These are phyloP conservation scores for Immersiella caudata DNA, from an alignment of 495 filamentous ascomycete genomes.

Conservation along the genomic window DNA sequence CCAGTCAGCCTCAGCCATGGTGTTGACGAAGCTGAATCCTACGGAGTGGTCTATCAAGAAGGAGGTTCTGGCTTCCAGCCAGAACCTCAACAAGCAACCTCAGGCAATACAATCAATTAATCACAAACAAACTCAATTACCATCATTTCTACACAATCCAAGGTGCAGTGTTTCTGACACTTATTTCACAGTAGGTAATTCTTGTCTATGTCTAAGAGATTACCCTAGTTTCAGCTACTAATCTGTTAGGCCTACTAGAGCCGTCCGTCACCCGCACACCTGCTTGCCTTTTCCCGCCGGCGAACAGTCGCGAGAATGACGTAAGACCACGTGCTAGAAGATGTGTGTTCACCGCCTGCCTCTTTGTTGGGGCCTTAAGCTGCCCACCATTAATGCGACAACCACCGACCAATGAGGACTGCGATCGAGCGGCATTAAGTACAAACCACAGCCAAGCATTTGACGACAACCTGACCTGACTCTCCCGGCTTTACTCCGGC, in stretches of 20 bases:
- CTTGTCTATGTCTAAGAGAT: slow-evolving; percentile 2
- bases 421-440: not conserved
- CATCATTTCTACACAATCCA: too few relatives aligned
- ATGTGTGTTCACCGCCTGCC: not conserved
- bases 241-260: slow-evolving; percentile 8
- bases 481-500: not conserved
- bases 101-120: too few relatives aligned
- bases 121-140: too few relatives aligned
- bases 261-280: slow-evolving; percentile 9
- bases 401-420: not conserved
- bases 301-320: too few relatives aligned
- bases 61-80: too few relatives aligned
- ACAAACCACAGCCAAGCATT: not conserved
- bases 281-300: not conserved
- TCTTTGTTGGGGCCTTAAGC: not conserved
- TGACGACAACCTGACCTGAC: not conserved
- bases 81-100: too few relatives aligned
- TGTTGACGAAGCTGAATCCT: too few relatives aligned
- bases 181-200: slow-evolving; percentile 11
- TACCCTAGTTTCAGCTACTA: slow-evolving; percentile 13
- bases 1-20: too few relatives aligned
- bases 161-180: too few relatives aligned
- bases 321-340: too few relatives aligned
- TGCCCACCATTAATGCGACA: not conserved
- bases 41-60: too few relatives aligned